Evolutionary conservation across 1,284 basidiomycete species (phyloP).

Genomic region (Cerrena zonata): DNA sequence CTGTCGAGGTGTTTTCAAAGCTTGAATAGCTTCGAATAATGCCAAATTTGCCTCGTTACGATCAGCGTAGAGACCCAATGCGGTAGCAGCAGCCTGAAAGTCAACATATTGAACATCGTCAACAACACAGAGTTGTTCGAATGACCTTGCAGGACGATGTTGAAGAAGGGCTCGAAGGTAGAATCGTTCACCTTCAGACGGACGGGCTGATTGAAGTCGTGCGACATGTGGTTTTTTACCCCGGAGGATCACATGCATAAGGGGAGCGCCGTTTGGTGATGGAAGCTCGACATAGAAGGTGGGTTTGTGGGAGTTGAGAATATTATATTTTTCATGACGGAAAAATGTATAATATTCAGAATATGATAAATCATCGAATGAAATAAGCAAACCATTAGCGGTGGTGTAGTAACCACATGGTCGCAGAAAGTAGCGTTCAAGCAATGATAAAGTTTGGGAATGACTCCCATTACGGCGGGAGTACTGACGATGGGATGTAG

Average conservation of each 20-base stretch:
- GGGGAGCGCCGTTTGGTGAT: not conserved
- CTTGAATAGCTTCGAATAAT: slow-evolving; percentile 17
- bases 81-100: slow-evolving; percentile 26
- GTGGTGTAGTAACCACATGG: slow-evolving; percentile 37
- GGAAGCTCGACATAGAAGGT: slow-evolving; percentile 11
- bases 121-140: slow-evolving; percentile 20
- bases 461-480: slow-evolving; percentile 23
- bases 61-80: slow-evolving; percentile 18
- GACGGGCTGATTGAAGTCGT: slow-evolving; percentile 23
- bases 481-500: slow-evolving; percentile 29
- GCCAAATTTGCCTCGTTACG: slow-evolving; percentile 18
- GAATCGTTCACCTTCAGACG: slow-evolving; percentile 30
- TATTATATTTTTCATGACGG: slow-evolving; percentile 13
- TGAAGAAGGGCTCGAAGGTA: slow-evolving; percentile 28
- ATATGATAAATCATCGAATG: slow-evolving; percentile 21
- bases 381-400: slow-evolving; percentile 8
- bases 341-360: slow-evolving; percentile 22
- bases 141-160: slow-evolving; percentile 17
- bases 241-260: slow-evolving; percentile 23
- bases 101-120: slow-evolving; percentile 16
- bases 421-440: slow-evolving; percentile 27
- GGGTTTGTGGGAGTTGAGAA: not conserved
- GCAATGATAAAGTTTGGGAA: slow-evolving; percentile 21
- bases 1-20: slow-evolving; percentile 15
- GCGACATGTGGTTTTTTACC: slow-evolving; percentile 16